Base-by-base conservation (phyloP, 768 basidiomycete species). In the Suillus ampliporus region DNA sequence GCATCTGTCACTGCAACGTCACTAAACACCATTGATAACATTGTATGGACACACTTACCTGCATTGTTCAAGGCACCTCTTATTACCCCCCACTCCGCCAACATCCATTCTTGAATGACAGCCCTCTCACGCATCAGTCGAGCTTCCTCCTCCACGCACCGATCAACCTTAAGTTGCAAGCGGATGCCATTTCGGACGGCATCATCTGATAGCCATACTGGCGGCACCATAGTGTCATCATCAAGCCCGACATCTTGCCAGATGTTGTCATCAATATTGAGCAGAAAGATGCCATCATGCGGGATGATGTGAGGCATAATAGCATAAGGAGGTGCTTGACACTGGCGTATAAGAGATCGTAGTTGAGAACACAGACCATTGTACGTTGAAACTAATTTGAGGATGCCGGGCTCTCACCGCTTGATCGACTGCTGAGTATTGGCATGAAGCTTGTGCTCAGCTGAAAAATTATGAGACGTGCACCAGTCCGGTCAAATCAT, bases 311-410 rank as follows among this genome's bases (percentile, higher is more conserved):
- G 46, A 15, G 77, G 78, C 0, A 62, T 54, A 11, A 69, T 14
- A 14, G 72, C 70, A 34, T 67, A 62, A 3, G 26, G 38, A 1
- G 76, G 75, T 8, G 76, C 75, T 44, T 64, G 63, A 17, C 52
- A n/a, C 4, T 58, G 19, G 0, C 43, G 41, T 23, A 76, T 75
- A 1, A 74, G 47, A 2, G 57, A 56, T 21, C 17, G 56, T 54
- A 80, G 58, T 7, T 69, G 58, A 5, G 57, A 57, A 41, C 72
- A 73, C 17, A 75, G 57, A 7, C 67, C 68, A 61, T 79, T 79
- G 64, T 76, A 78, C 4, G 66, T 65, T 0, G 38, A 58, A 5
- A 64, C 70, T 15, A 74, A 57, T 13, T 65, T 60, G 17, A 62
- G 44, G 34, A 79, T 76, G 6, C 66, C 66, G 8, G 73, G 74